phyloP scores from a whole-genome alignment of 179 eudicot genomes.

The Drosera spatulata region DNA sequence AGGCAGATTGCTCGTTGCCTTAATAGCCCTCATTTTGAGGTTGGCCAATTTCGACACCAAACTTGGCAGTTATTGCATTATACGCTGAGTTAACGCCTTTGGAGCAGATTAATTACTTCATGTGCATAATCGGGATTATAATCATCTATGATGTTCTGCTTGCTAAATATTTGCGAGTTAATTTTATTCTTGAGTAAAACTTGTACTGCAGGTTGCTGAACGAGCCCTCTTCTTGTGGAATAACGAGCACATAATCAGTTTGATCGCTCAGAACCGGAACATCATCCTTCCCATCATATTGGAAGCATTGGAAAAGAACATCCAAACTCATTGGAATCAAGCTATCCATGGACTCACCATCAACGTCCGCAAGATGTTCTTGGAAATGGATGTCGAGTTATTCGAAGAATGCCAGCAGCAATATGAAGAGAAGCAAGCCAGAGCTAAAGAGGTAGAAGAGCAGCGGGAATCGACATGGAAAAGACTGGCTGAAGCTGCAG shows the following conservation, averaged over 20 bases:
- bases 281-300: conserved; percentile 9
- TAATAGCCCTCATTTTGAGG: conserved; percentile 59
- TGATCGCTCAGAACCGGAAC: conserved; percentile 8
- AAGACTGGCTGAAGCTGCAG: neutral
- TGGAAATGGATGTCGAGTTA: conserved; percentile 9
- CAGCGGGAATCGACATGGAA: neutral
- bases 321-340: conserved; percentile 10
- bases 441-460: neutral
- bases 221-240: conserved; percentile 13
- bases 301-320: conserved; percentile 7
- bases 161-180: no score
- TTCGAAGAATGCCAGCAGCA: conserved; percentile 4
- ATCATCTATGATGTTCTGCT: no score
- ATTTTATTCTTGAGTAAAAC: no score
- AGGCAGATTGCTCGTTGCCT: conserved; percentile 52
- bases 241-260: conserved; percentile 10
- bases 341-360: conserved; percentile 6
- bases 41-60: neutral
- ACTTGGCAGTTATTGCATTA: neutral
- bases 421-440: conserved; percentile 2
- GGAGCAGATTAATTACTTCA: no score
- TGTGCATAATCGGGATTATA: neutral
- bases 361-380: conserved; percentile 12
- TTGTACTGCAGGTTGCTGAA: conserved; percentile 11
- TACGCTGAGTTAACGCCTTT: neutral